These are phyloP conservation scores for Pulveroboletus sp. DNA, from an alignment of 768 basidiomycete genomes.

Conservation along the genomic window DNA sequence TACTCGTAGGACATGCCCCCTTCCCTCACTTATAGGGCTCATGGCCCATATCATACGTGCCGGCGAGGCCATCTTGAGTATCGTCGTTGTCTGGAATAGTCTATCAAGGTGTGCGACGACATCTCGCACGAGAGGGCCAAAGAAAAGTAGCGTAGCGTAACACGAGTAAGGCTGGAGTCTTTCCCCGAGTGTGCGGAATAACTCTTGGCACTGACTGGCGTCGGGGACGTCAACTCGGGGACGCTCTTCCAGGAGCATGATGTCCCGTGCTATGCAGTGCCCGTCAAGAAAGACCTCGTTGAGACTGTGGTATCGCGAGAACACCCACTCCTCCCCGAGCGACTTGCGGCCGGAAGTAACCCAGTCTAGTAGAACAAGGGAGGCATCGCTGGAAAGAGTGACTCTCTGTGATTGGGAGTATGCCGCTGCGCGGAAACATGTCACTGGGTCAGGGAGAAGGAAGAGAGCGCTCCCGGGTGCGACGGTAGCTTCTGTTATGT, in stretches of 20 bases:
- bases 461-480: conserved; percentile 54
- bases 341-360: conserved; percentile 82
- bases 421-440: conserved; percentile 79
- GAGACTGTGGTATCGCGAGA: conserved; percentile 75
- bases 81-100: conserved; percentile 50
- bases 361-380: conserved; percentile 83
- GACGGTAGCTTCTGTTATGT: conserved; percentile 58
- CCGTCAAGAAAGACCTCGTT: conserved; percentile 78
- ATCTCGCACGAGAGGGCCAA: conserved; percentile 55
- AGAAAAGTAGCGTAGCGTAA: conserved; percentile 82
- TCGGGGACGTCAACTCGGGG: conserved; percentile 5
- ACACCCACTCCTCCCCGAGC: conserved; percentile 85
- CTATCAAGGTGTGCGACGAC: conserved; percentile 46
- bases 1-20: conserved; percentile 60
- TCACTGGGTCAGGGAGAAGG: conserved; percentile 88
- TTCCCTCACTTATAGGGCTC: conserved; percentile 48
- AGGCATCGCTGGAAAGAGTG: conserved; percentile 52
- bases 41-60: conserved; percentile 78
- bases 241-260: conserved; percentile 64
- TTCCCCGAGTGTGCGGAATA: conserved; percentile 48
- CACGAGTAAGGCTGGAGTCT: conserved; percentile 79
- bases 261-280: conserved; percentile 67
- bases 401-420: conserved; percentile 87
- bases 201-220: conserved; percentile 20
- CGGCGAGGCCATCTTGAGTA: conserved; percentile 55